Conservation (phyloP, 2,329 filamentous ascomycete species). For the Trichoderma brevicompactum region DNA sequence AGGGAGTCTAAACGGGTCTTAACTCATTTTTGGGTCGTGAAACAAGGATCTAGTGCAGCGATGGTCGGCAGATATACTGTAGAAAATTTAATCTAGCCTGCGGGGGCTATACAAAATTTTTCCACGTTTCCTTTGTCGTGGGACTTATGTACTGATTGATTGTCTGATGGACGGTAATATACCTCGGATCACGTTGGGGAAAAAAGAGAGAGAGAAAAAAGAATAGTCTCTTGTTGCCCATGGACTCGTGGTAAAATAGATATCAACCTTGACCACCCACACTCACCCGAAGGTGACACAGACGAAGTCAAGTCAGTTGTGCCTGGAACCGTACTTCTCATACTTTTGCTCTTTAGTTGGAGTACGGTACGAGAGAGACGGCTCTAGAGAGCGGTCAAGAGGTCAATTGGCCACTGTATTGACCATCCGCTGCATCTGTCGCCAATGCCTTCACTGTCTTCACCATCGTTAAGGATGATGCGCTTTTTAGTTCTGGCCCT, state of each 20-base stretch:
- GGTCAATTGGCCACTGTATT: too few relatives aligned
- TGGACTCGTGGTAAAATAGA: background rate
- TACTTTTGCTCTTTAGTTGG: too few relatives aligned
- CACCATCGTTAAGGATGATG: background rate
- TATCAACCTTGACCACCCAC: slow-evolving; percentile 15
- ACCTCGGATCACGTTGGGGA: slow-evolving; percentile 8
- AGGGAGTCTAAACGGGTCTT: slow-evolving; percentile 19
- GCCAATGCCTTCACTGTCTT: too few relatives aligned
- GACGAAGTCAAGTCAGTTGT: background rate
- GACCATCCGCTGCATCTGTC: too few relatives aligned
- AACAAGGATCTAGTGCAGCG: slow-evolving; percentile 7
- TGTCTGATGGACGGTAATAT: slow-evolving; percentile 16
- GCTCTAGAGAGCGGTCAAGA: too few relatives aligned
- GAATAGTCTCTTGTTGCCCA: background rate
- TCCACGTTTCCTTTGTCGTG: background rate
- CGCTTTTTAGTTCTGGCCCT: slow-evolving; percentile 14
- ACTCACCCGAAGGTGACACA: background rate
- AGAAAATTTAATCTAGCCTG: slow-evolving; percentile 21
- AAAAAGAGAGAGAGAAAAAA: too few relatives aligned
- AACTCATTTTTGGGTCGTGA: background rate
- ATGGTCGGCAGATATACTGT: slow-evolving; percentile 9
- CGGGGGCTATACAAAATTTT: slow-evolving; percentile 1
- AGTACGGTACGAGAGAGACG: too few relatives aligned
- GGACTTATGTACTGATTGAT: background rate
- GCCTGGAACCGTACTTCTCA: background rate